Conservation (phyloP, 208 protist species). For the Crithidia sp. region DNA sequence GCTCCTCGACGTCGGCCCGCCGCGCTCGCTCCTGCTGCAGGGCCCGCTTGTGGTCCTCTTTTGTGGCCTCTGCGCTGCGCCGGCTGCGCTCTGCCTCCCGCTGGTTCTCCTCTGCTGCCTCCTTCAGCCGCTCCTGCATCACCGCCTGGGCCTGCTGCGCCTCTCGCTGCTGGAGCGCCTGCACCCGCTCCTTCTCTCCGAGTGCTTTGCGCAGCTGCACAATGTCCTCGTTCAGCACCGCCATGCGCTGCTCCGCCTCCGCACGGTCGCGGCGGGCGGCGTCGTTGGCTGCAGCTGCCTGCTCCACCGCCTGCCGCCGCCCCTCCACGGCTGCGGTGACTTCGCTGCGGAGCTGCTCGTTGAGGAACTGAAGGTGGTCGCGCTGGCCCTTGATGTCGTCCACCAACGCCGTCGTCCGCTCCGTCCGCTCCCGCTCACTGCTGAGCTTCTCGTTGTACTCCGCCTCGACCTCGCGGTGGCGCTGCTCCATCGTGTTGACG, state of each 20-base stretch:
- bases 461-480: conserved; percentile 34
- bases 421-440: conserved; percentile 38
- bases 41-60: conserved; percentile 36
- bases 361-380: conserved; percentile 51
- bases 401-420: conserved; percentile 27
- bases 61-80: conserved; percentile 24
- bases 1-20: conserved; percentile 33
- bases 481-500: conserved; percentile 40
- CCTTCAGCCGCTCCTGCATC: conserved; percentile 40
- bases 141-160: conserved; percentile 40
- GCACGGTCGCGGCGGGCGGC: conserved; percentile 21
- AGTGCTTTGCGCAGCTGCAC: conserved; percentile 31
- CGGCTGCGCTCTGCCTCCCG: conserved; percentile 35
- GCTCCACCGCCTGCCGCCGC: conserved; percentile 31
- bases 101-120: conserved; percentile 31
- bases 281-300: conserved; percentile 19
- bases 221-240: conserved; percentile 34
- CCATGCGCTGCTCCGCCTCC: conserved; percentile 23
- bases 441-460: conserved; percentile 31
- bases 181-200: conserved; percentile 35
- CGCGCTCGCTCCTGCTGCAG: conserved; percentile 36
- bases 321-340: conserved; percentile 31
- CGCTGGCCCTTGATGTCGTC: conserved; percentile 59
- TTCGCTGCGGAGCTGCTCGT: conserved; percentile 48
- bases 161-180: conserved; percentile 40